Base-by-base conservation (phyloP, 2,329 filamentous ascomycete species). In the Colletotrichum sp. region DNA sequence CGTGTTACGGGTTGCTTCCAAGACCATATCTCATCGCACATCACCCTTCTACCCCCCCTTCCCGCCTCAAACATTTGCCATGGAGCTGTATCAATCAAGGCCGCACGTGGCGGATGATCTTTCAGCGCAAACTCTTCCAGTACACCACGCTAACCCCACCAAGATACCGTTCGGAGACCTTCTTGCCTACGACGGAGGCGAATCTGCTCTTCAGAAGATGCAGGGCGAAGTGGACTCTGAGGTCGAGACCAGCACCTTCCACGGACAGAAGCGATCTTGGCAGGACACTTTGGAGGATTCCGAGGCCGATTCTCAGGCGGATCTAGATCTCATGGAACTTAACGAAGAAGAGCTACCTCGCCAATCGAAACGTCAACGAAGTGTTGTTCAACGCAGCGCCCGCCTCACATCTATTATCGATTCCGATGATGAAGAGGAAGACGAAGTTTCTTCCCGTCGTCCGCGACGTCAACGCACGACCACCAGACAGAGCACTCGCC, bases 151-250 rank as follows among this genome's bases (percentile, higher is more conserved):
- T 66, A 54, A 71, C 24, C 8, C 29, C 8, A 6, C 36, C 2
- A 59, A 75, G 73, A 63, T 75, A n/a, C 29, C 72, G 5, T 62
- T 71, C 16, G 64, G 64, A 33, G 68, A 75, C 29, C 36, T 75
- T 5, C 15, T 69, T 18, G 36, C 27, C 21, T 71, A 71, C 59
- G 63, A 67, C 8, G 57, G 65, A 18, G 72, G 67, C 8, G 62
- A 72, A 47, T n/a, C 13, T 34, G 72, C 74, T 36, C 68, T 75
- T 18, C 24, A 59, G 21, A 47, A 43, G 6, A 58, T 74, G 31
- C 47, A 63, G 15, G 29, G 29, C 31, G 66, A 18, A 29, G 64
- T 72, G 66, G 43, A 58, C 21, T n/a, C 15, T 5, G 54, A 65
- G 1, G 27, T 27, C n/a, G 21, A 47, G 21, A 21, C 13, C 15